Percentiles rank a stretch among this genome's conserved stretches.
Evolutionary conservation across 192 early-diverging fungal genomes (phyloP).

Genomic region (Gorgonomyces haynaldii): DNA sequence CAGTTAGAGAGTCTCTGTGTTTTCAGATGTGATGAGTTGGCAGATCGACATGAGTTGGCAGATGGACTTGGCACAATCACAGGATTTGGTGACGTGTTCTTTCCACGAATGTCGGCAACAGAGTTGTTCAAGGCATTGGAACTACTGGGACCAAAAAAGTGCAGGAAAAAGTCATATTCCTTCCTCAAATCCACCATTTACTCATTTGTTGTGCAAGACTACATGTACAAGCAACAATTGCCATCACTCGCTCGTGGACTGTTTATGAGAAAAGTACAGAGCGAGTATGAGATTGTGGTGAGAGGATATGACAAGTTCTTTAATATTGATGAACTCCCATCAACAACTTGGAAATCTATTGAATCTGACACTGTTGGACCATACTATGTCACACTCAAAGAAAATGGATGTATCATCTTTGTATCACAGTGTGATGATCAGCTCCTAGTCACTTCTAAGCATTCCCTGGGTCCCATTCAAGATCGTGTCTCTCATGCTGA

Average conservation of each 20-base stretch:
- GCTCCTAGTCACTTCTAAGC: constrained; percentile 83
- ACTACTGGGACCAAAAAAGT: too few species aligned
- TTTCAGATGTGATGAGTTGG: too few species aligned
- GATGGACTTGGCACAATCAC: too few species aligned
- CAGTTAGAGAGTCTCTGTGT: too few species aligned
- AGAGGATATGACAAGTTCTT: constrained; percentile 99
- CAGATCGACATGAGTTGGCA: too few species aligned
- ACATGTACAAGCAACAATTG: constrained; percentile 32
- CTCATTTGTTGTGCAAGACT: too few species aligned
- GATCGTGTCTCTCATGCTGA: constrained; percentile 42
- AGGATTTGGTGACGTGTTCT: too few species aligned
- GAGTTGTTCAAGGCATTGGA: too few species aligned
- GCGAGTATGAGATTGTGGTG: constrained; percentile 46
- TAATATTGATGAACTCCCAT: constrained; percentile 41
- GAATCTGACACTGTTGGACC: constrained; percentile 58
- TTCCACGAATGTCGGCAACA: too few species aligned
- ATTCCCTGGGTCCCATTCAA: constrained; percentile 35
- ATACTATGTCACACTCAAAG: constrained; percentile 87
- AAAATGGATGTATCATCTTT: constrained; percentile 94
- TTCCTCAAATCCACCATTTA: too few species aligned
- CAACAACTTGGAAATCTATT: constrained; percentile 42
- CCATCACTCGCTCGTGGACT: constrained; percentile 74
- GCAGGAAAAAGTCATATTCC: too few species aligned
- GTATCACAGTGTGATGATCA: constrained; percentile 52
- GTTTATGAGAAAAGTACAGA: constrained; percentile 32